phyloP scores from a whole-genome alignment of 805 yeast genomes.

The Wickerhamomyces bovis region DNA sequence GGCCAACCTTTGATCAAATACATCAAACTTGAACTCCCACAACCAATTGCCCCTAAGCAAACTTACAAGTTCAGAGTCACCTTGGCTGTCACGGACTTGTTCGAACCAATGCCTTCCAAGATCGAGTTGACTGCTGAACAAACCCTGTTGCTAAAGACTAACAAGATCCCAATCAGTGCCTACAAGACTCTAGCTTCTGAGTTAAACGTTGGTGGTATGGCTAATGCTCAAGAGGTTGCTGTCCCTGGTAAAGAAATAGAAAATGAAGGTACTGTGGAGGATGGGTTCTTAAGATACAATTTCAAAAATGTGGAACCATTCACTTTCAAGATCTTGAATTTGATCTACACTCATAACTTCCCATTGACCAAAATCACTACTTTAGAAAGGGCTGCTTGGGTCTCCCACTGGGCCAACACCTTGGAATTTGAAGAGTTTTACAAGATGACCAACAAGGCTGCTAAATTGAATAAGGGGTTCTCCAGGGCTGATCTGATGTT shows the following conservation, averaged over 20 bases:
- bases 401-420: constrained; percentile 76
- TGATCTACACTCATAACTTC: constrained; percentile 56
- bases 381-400: constrained; percentile 75
- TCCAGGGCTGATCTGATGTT: constrained; percentile 74
- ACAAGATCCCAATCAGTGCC: constrained; percentile 52
- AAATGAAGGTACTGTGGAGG: constrained; percentile 32
- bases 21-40: constrained; percentile 49
- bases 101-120: constrained; percentile 58
- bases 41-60: constrained; percentile 62
- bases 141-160: constrained; percentile 45
- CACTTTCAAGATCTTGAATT: constrained; percentile 40
- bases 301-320: constrained; percentile 47
- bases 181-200: constrained; percentile 49
- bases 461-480: constrained; percentile 62
- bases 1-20: constrained; percentile 27
- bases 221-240: constrained; percentile 41
- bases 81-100: constrained; percentile 39
- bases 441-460: constrained; percentile 72
- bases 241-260: constrained; percentile 25
- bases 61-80: constrained; percentile 42
- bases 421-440: constrained; percentile 80
- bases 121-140: constrained; percentile 59
- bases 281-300: constrained; percentile 44
- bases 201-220: constrained; percentile 39
- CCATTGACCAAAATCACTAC: constrained; percentile 59